These are phyloP conservation scores for Lasiodiplodia sp. DNA, from an alignment of 2,329 filamentous ascomycete genomes.

Conservation along the genomic window DNA sequence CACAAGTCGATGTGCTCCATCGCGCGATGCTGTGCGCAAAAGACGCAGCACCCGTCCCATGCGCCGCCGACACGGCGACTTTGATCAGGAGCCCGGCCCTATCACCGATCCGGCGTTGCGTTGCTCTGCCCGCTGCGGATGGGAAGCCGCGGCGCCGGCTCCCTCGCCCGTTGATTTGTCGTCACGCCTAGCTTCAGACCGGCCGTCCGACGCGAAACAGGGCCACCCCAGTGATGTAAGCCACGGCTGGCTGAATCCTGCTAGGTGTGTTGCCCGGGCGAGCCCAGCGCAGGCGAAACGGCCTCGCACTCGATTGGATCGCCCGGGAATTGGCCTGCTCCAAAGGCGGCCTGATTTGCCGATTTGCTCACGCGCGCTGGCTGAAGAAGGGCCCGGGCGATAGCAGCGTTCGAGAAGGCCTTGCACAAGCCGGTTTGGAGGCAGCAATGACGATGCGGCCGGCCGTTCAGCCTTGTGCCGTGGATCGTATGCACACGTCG, in stretches of 20 bases:
- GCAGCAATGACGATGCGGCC: slow-evolving; percentile 15
- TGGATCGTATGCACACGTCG: slow-evolving; percentile 16
- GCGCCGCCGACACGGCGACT: slow-evolving; percentile 22
- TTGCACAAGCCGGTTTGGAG: slow-evolving; percentile 25
- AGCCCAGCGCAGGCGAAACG: slow-evolving; percentile 23
- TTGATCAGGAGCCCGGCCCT: slow-evolving; percentile 25
- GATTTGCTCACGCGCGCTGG: slow-evolving; percentile 23
- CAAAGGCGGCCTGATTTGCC: slow-evolving; percentile 21
- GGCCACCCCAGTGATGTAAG: slow-evolving; percentile 27
- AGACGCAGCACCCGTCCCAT: slow-evolving; percentile 19
- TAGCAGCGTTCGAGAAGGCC: slow-evolving; percentile 20
- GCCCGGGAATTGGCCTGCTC: slow-evolving; percentile 23
- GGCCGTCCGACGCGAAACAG: slow-evolving; percentile 15
- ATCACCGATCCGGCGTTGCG: slow-evolving; percentile 22
- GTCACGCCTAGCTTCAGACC: slow-evolving; percentile 11
- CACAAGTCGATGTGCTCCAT: slow-evolving; percentile 14
- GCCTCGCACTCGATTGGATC: slow-evolving; percentile 23
- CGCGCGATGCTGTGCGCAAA: not conserved
- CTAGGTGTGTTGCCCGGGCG: slow-evolving; percentile 20
- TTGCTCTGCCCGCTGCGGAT: slow-evolving; percentile 20
- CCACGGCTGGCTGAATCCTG: slow-evolving; percentile 25
- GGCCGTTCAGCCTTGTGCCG: slow-evolving; percentile 25
- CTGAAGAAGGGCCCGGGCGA: slow-evolving; percentile 23
- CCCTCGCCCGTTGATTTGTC: slow-evolving; percentile 26
- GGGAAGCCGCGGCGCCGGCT: slow-evolving; percentile 2